phyloP scores from a whole-genome alignment of 176 grass and related monocot species.

The Paspalum vaginatum region DNA sequence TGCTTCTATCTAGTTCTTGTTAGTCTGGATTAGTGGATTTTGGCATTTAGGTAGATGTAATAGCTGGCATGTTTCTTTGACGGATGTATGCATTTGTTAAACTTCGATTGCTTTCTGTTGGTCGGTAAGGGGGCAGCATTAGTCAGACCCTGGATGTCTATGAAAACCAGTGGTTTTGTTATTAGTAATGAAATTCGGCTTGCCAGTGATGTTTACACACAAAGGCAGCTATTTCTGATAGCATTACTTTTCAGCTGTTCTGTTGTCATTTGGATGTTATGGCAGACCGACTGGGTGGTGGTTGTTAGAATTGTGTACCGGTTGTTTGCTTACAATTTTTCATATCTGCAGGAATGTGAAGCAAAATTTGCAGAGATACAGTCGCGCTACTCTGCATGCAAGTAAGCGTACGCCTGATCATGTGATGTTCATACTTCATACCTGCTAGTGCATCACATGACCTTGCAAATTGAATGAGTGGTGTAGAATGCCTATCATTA shows the following conservation, averaged over 20 bases:
- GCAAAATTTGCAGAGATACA: conserved; percentile 76
- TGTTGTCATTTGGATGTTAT: conserved; percentile 23
- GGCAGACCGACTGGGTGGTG: not conserved
- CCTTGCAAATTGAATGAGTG: not conserved
- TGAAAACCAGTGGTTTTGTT: too few relatives aligned
- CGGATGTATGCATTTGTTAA: too few relatives aligned
- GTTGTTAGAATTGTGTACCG: not conserved
- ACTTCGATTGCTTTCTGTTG: too few relatives aligned
- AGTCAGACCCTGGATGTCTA: too few relatives aligned
- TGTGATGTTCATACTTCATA: conserved; percentile 32
- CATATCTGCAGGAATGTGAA: conserved; percentile 78
- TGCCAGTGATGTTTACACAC: conserved; percentile 21
- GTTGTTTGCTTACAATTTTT: conserved; percentile 7
- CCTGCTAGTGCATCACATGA: conserved; percentile 15
- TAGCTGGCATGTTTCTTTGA: too few relatives aligned
- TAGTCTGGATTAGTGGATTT: too few relatives aligned
- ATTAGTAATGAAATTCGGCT: too few relatives aligned
- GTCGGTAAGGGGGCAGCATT: too few relatives aligned
- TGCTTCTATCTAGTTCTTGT: too few relatives aligned
- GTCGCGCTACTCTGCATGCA: conserved; percentile 67
- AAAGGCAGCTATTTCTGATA: conserved; percentile 18
- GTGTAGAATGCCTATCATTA: conserved; percentile 15
- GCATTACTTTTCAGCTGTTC: not conserved
- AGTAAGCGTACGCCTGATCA: conserved; percentile 54
- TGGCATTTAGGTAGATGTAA: too few relatives aligned